These are phyloP conservation scores for Avena eriantha DNA, from an alignment of 176 grass and related monocot genomes.

Conservation along the genomic window DNA sequence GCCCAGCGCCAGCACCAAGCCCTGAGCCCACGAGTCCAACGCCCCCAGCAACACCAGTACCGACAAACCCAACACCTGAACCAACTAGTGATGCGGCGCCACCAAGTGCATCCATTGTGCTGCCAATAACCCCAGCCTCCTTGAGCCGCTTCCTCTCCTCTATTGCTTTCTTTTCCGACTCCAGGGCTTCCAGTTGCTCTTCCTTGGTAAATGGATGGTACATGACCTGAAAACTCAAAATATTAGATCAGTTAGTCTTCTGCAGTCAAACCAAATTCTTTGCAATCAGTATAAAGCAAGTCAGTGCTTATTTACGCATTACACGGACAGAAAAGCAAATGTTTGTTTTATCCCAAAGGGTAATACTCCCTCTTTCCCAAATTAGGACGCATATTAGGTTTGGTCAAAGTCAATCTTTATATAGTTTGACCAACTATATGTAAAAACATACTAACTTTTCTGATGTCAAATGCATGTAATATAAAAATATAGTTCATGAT, in stretches of 20 bases:
- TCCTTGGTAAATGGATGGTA: conserved; percentile 89
- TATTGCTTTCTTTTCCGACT: conserved; percentile 69
- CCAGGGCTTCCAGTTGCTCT: conserved; percentile 68
- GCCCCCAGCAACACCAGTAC: conserved; percentile 67
- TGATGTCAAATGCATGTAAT: too few relatives aligned
- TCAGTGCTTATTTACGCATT: not conserved
- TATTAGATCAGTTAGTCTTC: conserved; percentile 18
- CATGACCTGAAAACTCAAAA: conserved; percentile 51
- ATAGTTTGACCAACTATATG: too few relatives aligned
- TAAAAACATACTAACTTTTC: too few relatives aligned
- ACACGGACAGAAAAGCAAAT: not conserved
- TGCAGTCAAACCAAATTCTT: conserved; percentile 8
- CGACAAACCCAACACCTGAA: conserved; percentile 80
- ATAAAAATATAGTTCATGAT: too few relatives aligned
- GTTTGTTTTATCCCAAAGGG: not conserved
- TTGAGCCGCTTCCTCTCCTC: conserved; percentile 90
- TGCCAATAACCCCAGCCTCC: conserved; percentile 84
- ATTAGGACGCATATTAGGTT: too few relatives aligned
- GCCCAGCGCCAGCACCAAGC: conserved; percentile 61
- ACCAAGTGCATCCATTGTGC: conserved; percentile 94
- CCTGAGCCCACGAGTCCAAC: conserved; percentile 65
- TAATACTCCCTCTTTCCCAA: not conserved
- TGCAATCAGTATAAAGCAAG: not conserved
- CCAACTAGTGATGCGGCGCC: conserved; percentile 81
- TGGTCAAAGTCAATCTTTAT: too few relatives aligned